Percentiles rank a stretch among this genome's conserved stretches.
Conservation (phyloP, 2,329 filamentous ascomycete genomes). For the Alternaria angustiovoidea region DNA sequence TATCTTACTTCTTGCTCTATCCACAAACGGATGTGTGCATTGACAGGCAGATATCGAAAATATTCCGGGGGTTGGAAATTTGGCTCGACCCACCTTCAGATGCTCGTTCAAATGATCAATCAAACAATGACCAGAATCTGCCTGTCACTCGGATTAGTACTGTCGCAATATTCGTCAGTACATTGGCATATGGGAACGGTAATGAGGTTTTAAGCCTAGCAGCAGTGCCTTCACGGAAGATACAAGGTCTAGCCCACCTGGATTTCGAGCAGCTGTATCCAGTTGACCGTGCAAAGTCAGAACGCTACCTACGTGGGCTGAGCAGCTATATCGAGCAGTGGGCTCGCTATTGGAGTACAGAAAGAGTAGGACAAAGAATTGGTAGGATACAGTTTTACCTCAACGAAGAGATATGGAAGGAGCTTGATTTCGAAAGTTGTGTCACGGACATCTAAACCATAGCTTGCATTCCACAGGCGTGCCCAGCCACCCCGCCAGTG, state of each 20-base stretch:
- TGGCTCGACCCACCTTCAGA: not conserved
- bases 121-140: not conserved
- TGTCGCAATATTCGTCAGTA: not conserved
- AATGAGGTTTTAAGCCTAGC: not conserved
- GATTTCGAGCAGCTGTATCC: conserved; percentile 5
- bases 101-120: not conserved
- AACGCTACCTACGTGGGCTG: not conserved
- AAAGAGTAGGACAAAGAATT: not conserved
- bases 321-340: not conserved
- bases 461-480: not conserved
- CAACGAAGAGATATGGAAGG: not conserved
- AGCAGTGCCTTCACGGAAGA: not conserved
- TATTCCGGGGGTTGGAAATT: conserved; percentile 1
- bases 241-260: not conserved
- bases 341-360: not conserved
- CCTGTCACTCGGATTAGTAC: not conserved
- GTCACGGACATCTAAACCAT: not conserved
- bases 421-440: not conserved
- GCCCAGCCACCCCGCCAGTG: not conserved
- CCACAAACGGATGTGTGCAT: not conserved
- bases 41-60: not conserved
- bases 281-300: conserved; percentile 5
- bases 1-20: not conserved
- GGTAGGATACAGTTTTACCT: conserved; percentile 1
- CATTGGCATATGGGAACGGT: conserved; percentile 1